A percentile compares a stretch with the other conserved stretches of the same genome.
Conservation (phyloP, 495 filamentous ascomycete species). For the Neurospora sublineolata region DNA sequence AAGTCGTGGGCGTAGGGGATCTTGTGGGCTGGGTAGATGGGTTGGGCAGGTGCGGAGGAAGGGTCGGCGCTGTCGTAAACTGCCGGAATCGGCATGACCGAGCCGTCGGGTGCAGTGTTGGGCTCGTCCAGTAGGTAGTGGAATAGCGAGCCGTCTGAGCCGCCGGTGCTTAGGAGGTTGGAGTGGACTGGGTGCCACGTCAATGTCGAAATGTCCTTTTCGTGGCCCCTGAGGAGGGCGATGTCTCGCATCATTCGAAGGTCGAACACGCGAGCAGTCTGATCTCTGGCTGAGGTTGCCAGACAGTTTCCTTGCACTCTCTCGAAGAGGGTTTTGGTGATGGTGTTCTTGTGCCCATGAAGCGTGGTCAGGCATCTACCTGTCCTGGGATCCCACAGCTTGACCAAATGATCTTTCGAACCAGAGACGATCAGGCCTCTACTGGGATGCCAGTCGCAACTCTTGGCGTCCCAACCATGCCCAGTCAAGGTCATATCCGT, state of each 20-base stretch:
- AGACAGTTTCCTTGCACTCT: constrained; percentile 69
- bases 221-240: constrained; percentile 77
- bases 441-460: constrained; percentile 92
- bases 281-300: constrained; percentile 84
- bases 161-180: constrained; percentile 80
- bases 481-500: constrained; percentile 73
- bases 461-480: constrained; percentile 93
- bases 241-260: constrained; percentile 97
- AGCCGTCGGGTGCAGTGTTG: constrained; percentile 60
- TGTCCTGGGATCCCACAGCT: constrained; percentile 92
- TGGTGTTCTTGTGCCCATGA: constrained; percentile 94
- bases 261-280: constrained; percentile 85
- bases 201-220: constrained; percentile 88
- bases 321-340: constrained; percentile 82
- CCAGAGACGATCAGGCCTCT: constrained; percentile 92
- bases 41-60: constrained; percentile 62
- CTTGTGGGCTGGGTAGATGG: constrained; percentile 78
- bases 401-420: constrained; percentile 93
- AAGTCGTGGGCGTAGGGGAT: constrained; percentile 81
- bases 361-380: constrained; percentile 83
- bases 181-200: constrained; percentile 90
- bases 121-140: constrained; percentile 92
- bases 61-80: constrained; percentile 70
- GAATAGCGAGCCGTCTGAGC: constrained; percentile 74
- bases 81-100: constrained; percentile 43